These are phyloP conservation scores for Chalciporus pseudorubinellus DNA, from an alignment of 768 basidiomycete genomes.

Conservation along the genomic window DNA sequence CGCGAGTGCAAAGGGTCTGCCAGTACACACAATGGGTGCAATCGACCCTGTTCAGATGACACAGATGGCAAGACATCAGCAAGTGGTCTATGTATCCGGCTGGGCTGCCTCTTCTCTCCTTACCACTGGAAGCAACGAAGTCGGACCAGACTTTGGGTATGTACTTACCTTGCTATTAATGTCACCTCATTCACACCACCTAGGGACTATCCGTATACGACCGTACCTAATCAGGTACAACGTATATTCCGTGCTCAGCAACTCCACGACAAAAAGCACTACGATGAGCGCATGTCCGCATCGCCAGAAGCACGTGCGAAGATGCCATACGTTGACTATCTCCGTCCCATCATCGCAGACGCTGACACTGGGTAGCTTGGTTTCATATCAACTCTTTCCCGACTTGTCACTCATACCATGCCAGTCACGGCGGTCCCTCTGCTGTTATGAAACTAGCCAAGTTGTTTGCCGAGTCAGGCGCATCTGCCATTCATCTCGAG, in stretches of 20 bases:
- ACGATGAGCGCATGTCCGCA: slow-evolving; percentile 75
- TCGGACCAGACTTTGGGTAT: slow-evolving; percentile 87
- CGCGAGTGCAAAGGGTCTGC: slow-evolving; percentile 59
- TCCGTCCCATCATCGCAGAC: slow-evolving; percentile 92
- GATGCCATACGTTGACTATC: slow-evolving; percentile 81
- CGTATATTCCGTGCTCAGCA: slow-evolving; percentile 89
- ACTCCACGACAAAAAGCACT: slow-evolving; percentile 90
- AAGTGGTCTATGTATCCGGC: slow-evolving; percentile 89
- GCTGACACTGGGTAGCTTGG: slow-evolving; percentile 82
- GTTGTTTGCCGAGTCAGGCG: slow-evolving; percentile 92
- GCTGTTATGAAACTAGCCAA: slow-evolving; percentile 94
- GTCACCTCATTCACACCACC: slow-evolving; percentile 2
- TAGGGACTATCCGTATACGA: slow-evolving; percentile 94
- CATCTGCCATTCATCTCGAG: slow-evolving; percentile 87
- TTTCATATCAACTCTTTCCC: background rate
- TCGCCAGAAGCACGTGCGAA: slow-evolving; percentile 62
- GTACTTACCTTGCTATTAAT: background rate
- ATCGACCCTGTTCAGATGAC: slow-evolving; percentile 95
- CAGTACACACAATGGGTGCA: slow-evolving; percentile 89
- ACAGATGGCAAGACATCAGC: slow-evolving; percentile 85
- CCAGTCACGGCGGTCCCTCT: slow-evolving; percentile 87
- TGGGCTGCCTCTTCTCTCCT: slow-evolving; percentile 87
- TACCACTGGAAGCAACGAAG: slow-evolving; percentile 88
- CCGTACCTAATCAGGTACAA: slow-evolving; percentile 94
- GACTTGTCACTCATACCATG: slow-evolving; percentile 6